A percentile compares a stretch with the other conserved stretches of the same genome.
phyloP scores from a whole-genome alignment of 768 basidiomycete species.

The Mrakia blollopis region DNA sequence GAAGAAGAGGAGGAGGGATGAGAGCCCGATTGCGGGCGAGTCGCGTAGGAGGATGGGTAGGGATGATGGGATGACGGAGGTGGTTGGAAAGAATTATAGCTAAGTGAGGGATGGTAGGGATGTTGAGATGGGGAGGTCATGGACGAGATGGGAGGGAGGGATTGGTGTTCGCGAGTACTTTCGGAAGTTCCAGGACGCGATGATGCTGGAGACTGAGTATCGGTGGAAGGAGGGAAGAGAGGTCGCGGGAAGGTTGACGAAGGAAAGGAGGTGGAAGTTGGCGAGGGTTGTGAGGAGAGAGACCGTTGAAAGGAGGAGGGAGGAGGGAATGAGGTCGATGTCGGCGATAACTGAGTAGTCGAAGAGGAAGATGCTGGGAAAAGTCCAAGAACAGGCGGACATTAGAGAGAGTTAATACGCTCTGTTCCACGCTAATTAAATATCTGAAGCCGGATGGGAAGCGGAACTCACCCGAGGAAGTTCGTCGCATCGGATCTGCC shows the following conservation, averaged over 20 bases:
- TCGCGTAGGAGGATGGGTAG: background rate
- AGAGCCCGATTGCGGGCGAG: background rate
- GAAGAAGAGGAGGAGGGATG: background rate
- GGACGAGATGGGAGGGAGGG: conserved; percentile 1
- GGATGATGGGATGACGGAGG: background rate
- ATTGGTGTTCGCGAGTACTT: background rate
- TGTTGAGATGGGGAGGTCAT: background rate
- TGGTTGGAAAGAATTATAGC: background rate
- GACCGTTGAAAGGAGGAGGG: background rate
- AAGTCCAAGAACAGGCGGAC: background rate
- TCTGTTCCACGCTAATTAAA: too few relatives aligned
- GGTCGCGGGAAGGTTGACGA: background rate
- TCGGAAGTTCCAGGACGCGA: background rate
- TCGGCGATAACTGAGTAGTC: background rate
- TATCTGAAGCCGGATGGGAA: background rate
- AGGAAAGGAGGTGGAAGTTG: background rate
- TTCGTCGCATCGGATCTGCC: background rate
- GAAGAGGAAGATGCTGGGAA: background rate
- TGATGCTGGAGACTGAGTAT: too few relatives aligned
- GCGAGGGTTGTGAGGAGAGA: background rate
- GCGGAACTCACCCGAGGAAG: background rate
- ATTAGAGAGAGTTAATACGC: background rate
- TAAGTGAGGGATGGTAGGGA: background rate
- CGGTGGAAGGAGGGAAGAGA: background rate
- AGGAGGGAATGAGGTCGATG: background rate